These are phyloP conservation scores for Cladophialophora immunda DNA, from an alignment of 2,329 filamentous ascomycete genomes.

Conservation along the genomic window DNA sequence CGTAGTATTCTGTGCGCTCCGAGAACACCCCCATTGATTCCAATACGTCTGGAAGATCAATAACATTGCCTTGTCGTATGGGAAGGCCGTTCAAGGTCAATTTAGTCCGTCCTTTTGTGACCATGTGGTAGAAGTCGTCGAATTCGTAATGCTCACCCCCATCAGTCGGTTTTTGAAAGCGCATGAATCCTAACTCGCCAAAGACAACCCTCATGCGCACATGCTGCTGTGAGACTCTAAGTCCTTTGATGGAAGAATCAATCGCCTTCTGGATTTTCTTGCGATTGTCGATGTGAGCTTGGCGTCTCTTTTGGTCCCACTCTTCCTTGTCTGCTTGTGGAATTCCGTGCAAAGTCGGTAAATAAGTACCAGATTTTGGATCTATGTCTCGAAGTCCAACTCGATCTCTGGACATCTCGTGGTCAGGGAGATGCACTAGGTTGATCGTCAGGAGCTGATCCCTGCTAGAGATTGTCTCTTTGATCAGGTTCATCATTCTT, in stretches of 20 bases:
- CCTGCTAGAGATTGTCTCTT: slow-evolving; percentile 35
- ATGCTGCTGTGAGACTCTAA: slow-evolving; percentile 47
- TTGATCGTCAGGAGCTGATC: slow-evolving; percentile 34
- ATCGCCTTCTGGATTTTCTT: slow-evolving; percentile 44
- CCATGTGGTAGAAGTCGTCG: slow-evolving; percentile 53
- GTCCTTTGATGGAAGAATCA: slow-evolving; percentile 45
- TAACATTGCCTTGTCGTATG: slow-evolving; percentile 35
- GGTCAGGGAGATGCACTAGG: slow-evolving; percentile 34
- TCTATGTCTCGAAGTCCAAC: slow-evolving; percentile 33
- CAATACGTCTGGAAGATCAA: slow-evolving; percentile 44
- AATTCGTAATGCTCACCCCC: slow-evolving; percentile 44
- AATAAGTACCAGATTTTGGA: slow-evolving; percentile 23
- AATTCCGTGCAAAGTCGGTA: slow-evolving; percentile 40
- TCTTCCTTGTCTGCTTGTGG: slow-evolving; percentile 33
- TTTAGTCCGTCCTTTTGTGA: slow-evolving; percentile 48
- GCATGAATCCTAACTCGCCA: slow-evolving; percentile 51
- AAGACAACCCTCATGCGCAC: slow-evolving; percentile 54
- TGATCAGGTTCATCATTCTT: slow-evolving; percentile 37
- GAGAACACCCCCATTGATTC: slow-evolving; percentile 36
- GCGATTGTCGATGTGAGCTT: slow-evolving; percentile 45
- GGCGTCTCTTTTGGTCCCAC: slow-evolving; percentile 39
- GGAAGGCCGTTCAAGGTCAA: slow-evolving; percentile 43
- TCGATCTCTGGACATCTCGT: slow-evolving; percentile 33
- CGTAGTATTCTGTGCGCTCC: slow-evolving; percentile 47
- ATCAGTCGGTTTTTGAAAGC: slow-evolving; percentile 46